Evolutionary conservation across 148 eudicot genomes (phyloP), one percentile per base, ranked within the genome.

Genomic region (Pouteria glomerata): DNA sequence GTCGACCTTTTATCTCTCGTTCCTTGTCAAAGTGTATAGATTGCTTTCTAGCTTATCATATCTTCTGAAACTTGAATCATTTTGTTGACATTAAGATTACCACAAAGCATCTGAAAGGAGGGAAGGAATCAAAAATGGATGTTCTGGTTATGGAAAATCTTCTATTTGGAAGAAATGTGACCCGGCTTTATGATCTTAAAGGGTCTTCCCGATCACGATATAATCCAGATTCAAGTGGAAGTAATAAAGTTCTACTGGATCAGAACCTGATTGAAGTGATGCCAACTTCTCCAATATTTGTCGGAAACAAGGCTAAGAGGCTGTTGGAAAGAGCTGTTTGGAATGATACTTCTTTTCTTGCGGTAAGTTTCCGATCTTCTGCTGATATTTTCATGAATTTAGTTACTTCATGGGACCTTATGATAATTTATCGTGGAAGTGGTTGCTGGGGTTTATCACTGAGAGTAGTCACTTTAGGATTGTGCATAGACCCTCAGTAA

Each of bases 201-300:
- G 98, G 98, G 35, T 93, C 98, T 52, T 83, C 90, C 47, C 74
- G 98, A 34, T 90, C 97, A n/a, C 87, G 98, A 52, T 93, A 93
- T 67, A 93, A 90, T 79, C 84, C 98, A 8, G 97, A 93, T 79
- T 79, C 84, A 41, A 90, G 86, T 79, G 98, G 97, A 75, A 87
- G 85, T 69, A 90, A 93, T 52, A 90, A 93, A 83, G 98, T 93
- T 78, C 84, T 93, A 52, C 80, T 93, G 68, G 98, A 93, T 78
- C 98, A 93, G 78, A 93, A 93, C 72, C 81, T 93, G 69, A 90
- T 93, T 68, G 98, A 93, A 87, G 87, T 97, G 30, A 93, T 93
- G 98, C 98, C 98, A 68, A 93, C 98, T 47, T 88, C 90, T 66
- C 98, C 98, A 0, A 85, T 93, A 63, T 93, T 93, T 78, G 98